Percentiles rank a stretch among this genome's conserved stretches.
Evolutionary conservation across 768 basidiomycete species (phyloP).

Genomic region (Galerina marginata): DNA sequence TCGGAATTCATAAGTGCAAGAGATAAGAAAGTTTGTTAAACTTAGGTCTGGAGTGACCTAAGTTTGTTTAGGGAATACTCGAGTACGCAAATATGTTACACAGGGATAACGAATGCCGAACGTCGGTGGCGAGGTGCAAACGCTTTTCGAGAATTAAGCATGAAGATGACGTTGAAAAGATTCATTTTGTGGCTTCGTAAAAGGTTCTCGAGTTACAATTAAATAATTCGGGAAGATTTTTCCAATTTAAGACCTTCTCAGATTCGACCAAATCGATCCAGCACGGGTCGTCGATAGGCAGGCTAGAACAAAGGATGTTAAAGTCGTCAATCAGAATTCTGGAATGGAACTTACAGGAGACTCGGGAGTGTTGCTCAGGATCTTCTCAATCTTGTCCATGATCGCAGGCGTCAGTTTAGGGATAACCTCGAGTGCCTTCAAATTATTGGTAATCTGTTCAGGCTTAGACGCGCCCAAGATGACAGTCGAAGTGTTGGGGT

Average conservation of each 20-base stretch:
- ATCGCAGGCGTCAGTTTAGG: constrained; percentile 74
- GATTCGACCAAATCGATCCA: constrained; percentile 67
- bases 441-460: constrained; percentile 66
- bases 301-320: constrained; percentile 27
- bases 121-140: no score
- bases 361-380: constrained; percentile 60
- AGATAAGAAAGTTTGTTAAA: no score
- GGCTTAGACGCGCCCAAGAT: constrained; percentile 71
- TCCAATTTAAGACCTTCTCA: constrained; percentile 69
- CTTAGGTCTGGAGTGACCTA: no score
- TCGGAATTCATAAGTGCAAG: background rate
- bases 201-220: no score
- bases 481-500: constrained; percentile 68
- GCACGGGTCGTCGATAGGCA: constrained; percentile 54
- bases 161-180: no score
- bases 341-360: background rate
- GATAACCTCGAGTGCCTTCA: constrained; percentile 73
- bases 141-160: no score
- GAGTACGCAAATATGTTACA: no score
- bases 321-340: background rate
- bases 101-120: no score
- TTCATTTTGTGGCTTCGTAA: no score
- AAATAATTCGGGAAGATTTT: constrained; percentile 63
- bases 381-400: constrained; percentile 68
- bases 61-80: no score